Conservation (phyloP, 805 yeast species). For the Tetrapisispora pingtungensis region DNA sequence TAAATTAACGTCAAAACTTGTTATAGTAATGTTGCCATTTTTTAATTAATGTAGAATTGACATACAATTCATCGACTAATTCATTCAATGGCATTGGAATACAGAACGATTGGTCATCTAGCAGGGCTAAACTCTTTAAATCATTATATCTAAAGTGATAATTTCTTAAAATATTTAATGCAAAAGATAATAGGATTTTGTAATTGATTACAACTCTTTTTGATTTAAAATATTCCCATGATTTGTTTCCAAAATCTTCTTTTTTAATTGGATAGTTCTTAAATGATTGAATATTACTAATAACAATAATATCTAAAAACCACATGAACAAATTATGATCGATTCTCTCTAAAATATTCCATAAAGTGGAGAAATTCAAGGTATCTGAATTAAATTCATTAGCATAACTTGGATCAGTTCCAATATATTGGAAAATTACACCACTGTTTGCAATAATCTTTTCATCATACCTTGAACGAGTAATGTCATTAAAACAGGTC, state of each 20-base stretch:
- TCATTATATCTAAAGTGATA: constrained; percentile 41
- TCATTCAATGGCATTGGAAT: constrained; percentile 17
- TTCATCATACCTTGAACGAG: constrained; percentile 19
- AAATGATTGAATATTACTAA: constrained; percentile 28
- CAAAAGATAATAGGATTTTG: constrained; percentile 32
- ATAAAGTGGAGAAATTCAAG: constrained; percentile 23
- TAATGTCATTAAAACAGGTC: constrained; percentile 22
- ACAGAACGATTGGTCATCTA: constrained; percentile 14
- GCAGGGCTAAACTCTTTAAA: constrained; percentile 20
- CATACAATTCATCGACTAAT: constrained; percentile 10
- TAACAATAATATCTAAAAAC: constrained; percentile 25
- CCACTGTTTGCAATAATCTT: constrained; percentile 25
- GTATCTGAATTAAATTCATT: constrained; percentile 21
- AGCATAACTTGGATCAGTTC: constrained; percentile 21
- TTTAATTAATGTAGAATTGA: constrained; percentile 16
- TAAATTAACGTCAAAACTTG: constrained; percentile 7
- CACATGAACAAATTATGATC: constrained; percentile 26
- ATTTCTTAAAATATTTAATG: constrained; percentile 35
- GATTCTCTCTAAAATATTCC: constrained; percentile 24
- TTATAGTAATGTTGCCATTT: constrained; percentile 25
- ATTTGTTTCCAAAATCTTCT: constrained; percentile 5
- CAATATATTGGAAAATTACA: constrained; percentile 21
- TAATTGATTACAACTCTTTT: constrained; percentile 30
- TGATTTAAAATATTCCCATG: constrained; percentile 27
- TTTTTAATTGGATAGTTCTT: constrained; percentile 23